Base-by-base conservation (phyloP, 805 yeast species). In the Monosporozyma servazzii region DNA sequence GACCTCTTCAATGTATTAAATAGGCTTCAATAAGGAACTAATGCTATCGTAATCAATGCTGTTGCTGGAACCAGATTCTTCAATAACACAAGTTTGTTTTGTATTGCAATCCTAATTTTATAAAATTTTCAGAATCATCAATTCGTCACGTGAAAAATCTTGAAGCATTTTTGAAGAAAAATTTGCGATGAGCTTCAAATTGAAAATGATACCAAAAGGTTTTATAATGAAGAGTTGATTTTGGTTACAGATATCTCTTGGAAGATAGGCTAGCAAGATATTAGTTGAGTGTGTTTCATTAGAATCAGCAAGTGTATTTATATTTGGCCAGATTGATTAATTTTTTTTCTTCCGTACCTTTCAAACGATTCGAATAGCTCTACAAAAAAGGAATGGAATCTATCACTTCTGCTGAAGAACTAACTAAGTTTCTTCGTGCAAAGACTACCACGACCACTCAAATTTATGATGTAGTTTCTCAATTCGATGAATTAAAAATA, bases 351-450 rank as follows among this genome's bases (percentile, higher is more conserved):
- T 7, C 6, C 7, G 37, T 17, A 6, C 7, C 15, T 15, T 33
- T 33, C 17, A 33, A 33, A 15, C 37, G 7, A 33, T 13, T 15
- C 17, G 15, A 33, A 33, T 33, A 33, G 17, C 17, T 15, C 17
- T 33, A 33, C 9, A 27, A 37, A 20, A 2, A 18, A 21, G 20
- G 20, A n/a, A 54, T 58, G 54, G 51, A 46, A 7, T 17, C 57
- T 53, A 55, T 58, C 42, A 40, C 33, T n/a, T 59, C 75, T 5
- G 75, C 79, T 0, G 85, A 79, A 55, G 71, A 74, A 1, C 62
- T 81, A 29, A 82, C 90, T 0, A 75, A 75, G 60, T 72, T 70
- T 57, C 70, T 85, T 29, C 73, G 91, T 55, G 75, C 81, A 21
- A 82, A 78, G 57, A 71, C 69, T 39, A 73, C 74, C 0, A 29